Percentiles rank a stretch among this genome's conserved stretches.
These are phyloP conservation scores for Talaromyces sp. DNA, from an alignment of 2,329 filamentous ascomycete genomes.

Conservation along the genomic window DNA sequence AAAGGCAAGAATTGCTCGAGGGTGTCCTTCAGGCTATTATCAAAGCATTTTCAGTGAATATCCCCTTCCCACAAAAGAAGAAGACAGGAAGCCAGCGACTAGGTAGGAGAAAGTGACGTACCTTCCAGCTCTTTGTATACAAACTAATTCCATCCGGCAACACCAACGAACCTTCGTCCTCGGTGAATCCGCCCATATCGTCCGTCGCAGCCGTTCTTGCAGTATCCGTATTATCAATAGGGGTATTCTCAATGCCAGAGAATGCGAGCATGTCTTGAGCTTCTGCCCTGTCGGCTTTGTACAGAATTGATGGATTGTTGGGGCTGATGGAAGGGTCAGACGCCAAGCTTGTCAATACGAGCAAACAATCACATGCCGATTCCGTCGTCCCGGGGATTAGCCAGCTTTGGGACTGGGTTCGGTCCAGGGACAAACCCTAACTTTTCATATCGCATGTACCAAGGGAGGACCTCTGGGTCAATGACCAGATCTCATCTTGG, in stretches of 20 bases:
- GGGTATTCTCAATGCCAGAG: conserved; percentile 11
- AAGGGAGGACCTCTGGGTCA: background rate
- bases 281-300: background rate
- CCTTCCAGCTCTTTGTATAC: conserved; percentile 62
- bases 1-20: conserved; percentile 71
- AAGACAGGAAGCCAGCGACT: too few species aligned
- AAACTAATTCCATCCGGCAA: conserved; percentile 52
- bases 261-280: background rate
- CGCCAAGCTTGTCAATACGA: background rate
- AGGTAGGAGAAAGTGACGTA: conserved; percentile 23
- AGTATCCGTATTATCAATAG: conserved; percentile 2
- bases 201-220: conserved; percentile 23
- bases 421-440: background rate
- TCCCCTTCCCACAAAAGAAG: too few species aligned
- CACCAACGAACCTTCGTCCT: conserved; percentile 51
- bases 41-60: background rate
- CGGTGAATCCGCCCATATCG: conserved; percentile 29
- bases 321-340: background rate
- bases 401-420: background rate
- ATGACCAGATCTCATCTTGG: background rate
- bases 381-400: background rate
- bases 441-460: background rate
- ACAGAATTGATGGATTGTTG: background rate
- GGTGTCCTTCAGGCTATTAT: conserved; percentile 29
- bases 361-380: background rate